phyloP scores from a whole-genome alignment of 768 basidiomycete species.

The Pholiota microspora region DNA sequence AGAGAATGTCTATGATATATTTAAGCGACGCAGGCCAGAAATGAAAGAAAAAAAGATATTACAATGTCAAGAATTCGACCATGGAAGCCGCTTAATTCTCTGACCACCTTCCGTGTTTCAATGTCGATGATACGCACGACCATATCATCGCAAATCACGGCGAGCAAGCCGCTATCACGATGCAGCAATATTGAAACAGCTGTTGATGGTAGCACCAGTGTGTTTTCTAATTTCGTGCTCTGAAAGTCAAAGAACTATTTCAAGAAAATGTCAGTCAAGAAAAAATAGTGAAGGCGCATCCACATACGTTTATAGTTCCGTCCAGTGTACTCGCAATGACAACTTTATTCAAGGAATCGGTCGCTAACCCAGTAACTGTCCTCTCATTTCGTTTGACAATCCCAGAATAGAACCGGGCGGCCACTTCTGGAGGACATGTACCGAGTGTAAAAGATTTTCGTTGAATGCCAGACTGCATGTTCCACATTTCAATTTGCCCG shows the following conservation, averaged over 20 bases:
- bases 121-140: slow-evolving; percentile 85
- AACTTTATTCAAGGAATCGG: slow-evolving; percentile 78
- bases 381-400: slow-evolving; percentile 44
- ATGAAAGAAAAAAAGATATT: slow-evolving; percentile 24
- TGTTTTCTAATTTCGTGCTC: slow-evolving; percentile 69
- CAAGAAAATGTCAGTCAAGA: slow-evolving; percentile 4
- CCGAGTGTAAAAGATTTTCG: slow-evolving; percentile 77
- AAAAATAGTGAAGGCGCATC: slow-evolving; percentile 2
- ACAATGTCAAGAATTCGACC: slow-evolving; percentile 90
- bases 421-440: slow-evolving; percentile 53
- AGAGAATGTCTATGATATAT: slow-evolving; percentile 74
- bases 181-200: slow-evolving; percentile 74
- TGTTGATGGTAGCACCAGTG: slow-evolving; percentile 64
- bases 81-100: slow-evolving; percentile 83
- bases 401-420: slow-evolving; percentile 39
- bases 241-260: slow-evolving; percentile 96
- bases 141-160: slow-evolving; percentile 83
- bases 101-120: slow-evolving; percentile 83
- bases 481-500: slow-evolving; percentile 87
- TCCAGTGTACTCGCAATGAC: slow-evolving; percentile 86
- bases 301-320: slow-evolving; percentile 82
- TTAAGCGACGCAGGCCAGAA: slow-evolving; percentile 2
- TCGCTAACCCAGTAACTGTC: slow-evolving; percentile 77
- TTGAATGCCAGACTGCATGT: slow-evolving; percentile 91
- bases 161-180: slow-evolving; percentile 81